Conservation (phyloP, 495 filamentous ascomycete species). For the Aspergillus egyptiacus region DNA sequence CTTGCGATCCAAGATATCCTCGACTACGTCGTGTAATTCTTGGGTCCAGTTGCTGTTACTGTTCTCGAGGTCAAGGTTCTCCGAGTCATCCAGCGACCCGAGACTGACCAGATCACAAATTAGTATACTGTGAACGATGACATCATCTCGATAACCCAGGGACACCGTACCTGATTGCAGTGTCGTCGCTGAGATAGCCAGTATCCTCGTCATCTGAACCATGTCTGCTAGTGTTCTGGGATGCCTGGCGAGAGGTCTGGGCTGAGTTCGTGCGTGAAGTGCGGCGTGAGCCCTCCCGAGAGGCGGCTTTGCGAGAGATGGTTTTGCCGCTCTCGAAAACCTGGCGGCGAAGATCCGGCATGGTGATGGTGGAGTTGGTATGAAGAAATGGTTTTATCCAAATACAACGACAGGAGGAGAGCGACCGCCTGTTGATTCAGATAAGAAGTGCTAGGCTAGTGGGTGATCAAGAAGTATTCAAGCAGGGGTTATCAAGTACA, state of each 20-base stretch:
- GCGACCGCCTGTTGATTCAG: neutral
- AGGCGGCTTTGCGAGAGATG: slow-evolving; percentile 80
- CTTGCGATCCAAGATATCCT: slow-evolving; percentile 82
- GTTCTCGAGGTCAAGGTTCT: slow-evolving; percentile 45
- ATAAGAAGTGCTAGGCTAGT: neutral
- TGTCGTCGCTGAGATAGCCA: slow-evolving; percentile 59
- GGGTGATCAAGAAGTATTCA: slow-evolving; percentile 1
- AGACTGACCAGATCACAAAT: slow-evolving; percentile 21
- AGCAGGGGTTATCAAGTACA: neutral
- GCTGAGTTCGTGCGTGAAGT: slow-evolving; percentile 59
- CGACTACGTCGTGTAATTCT: slow-evolving; percentile 63
- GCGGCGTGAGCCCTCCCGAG: slow-evolving; percentile 58
- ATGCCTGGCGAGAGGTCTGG: slow-evolving; percentile 55
- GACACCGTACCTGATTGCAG: slow-evolving; percentile 56
- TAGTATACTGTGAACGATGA: slow-evolving; percentile 8
- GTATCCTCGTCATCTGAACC: slow-evolving; percentile 75
- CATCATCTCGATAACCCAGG: slow-evolving; percentile 10
- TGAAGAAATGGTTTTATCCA: neutral
- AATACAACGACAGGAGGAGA: neutral
- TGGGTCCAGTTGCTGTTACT: slow-evolving; percentile 56
- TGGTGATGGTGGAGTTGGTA: slow-evolving; percentile 14
- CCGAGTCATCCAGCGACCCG: slow-evolving; percentile 54
- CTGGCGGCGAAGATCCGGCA: slow-evolving; percentile 65
- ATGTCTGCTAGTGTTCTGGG: slow-evolving; percentile 50
- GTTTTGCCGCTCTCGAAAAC: slow-evolving; percentile 84